These are phyloP conservation scores for Haematococcus lacustris DNA, from an alignment of 139 green algal species.

Conservation along the genomic window DNA sequence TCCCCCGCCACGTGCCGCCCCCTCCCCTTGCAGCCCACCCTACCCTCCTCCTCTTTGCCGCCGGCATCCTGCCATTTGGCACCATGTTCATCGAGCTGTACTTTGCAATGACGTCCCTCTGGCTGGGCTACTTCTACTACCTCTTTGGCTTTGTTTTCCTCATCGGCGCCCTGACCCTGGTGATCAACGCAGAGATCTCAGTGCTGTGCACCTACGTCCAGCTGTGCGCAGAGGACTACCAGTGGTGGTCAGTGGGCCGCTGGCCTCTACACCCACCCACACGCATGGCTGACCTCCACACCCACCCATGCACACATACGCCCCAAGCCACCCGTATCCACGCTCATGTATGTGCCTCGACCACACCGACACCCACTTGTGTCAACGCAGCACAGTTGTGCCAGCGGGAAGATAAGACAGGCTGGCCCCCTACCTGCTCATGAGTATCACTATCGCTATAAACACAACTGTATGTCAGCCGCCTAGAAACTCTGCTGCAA, in stretches of 20 bases:
- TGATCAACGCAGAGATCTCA: constrained; percentile 80
- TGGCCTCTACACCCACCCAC: background rate
- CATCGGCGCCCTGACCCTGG: constrained; percentile 70
- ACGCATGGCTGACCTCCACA: too few relatives aligned
- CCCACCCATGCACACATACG: too few relatives aligned
- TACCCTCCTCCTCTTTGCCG: constrained; percentile 68
- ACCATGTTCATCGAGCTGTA: constrained; percentile 96
- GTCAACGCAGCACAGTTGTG: background rate
- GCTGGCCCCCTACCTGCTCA: too few relatives aligned
- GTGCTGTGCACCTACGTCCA: constrained; percentile 85
- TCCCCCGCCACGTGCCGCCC: constrained; percentile 87
- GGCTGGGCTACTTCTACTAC: constrained; percentile 95
- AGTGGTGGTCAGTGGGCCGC: constrained; percentile 70
- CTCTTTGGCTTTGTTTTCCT: constrained; percentile 87
- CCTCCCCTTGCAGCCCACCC: constrained; percentile 70
- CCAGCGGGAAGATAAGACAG: background rate
- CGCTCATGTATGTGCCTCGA: background rate
- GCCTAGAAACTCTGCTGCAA: too few relatives aligned
- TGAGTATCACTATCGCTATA: too few relatives aligned
- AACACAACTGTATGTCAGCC: too few relatives aligned
- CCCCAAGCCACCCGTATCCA: background rate
- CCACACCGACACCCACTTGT: background rate
- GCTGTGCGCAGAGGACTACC: constrained; percentile 89
- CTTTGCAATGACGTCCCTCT: constrained; percentile 88
- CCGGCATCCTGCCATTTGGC: constrained; percentile 90